phyloP scores from a whole-genome alignment of 192 early-diverging fungal species.

The Kappamyces sp. region DNA sequence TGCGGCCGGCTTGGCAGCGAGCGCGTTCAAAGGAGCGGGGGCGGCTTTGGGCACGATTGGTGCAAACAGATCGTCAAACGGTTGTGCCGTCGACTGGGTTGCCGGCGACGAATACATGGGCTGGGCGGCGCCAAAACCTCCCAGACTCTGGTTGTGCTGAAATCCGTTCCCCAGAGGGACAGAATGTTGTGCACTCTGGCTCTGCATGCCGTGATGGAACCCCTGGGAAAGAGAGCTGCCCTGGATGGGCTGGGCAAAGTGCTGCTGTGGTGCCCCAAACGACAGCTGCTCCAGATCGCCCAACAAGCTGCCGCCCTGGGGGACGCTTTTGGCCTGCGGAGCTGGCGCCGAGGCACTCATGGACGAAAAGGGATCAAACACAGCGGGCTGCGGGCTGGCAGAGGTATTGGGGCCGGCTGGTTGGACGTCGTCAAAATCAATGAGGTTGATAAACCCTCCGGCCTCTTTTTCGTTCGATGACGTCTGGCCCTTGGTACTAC shows the following conservation, averaged over 20 bases:
- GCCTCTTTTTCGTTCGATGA: neutral
- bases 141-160: neutral
- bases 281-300: slow-evolving; percentile 30
- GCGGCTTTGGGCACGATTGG: no score
- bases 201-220: no score
- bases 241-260: no score
- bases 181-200: no score
- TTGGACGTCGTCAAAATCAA: slow-evolving; percentile 50
- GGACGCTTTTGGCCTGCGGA: neutral
- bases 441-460: slow-evolving; percentile 39
- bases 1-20: no score
- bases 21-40: no score
- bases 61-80: no score
- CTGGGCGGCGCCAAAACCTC: neutral
- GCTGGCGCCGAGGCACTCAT: slow-evolving; percentile 5
- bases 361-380: neutral
- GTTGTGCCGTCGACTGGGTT: no score
- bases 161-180: neutral
- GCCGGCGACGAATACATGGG: neutral
- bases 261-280: slow-evolving; percentile 19
- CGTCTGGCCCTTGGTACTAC: neutral
- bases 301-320: slow-evolving; percentile 8
- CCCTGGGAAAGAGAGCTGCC: no score
- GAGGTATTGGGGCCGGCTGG: slow-evolving; percentile 12
- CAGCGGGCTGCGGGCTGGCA: slow-evolving; percentile 1